phyloP scores from a whole-genome alignment of 345 rosid genomes.

The Carallia pectinifolia region DNA sequence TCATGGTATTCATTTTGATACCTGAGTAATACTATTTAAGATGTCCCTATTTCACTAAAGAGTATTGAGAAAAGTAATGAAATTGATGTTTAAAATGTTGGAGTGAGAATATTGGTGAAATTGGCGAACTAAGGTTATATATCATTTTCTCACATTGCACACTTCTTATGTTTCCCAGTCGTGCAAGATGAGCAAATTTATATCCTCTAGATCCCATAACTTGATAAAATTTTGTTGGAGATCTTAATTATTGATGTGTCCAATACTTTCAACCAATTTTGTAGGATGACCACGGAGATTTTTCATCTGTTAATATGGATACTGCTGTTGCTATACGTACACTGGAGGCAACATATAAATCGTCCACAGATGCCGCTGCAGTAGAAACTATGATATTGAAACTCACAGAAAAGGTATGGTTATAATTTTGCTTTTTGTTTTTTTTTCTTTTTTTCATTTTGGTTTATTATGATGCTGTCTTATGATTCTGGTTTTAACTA shows the following conservation, averaged over 20 bases:
- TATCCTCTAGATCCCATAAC: neutral
- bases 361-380: constrained; percentile 87
- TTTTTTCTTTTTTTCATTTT: neutral
- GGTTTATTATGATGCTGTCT: neutral
- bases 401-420: constrained; percentile 77
- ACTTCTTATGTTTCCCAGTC: neutral
- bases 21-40: neutral
- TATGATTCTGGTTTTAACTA: neutral
- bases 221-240: neutral
- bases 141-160: neutral
- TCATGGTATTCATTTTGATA: neutral
- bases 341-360: constrained; percentile 91
- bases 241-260: neutral
- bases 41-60: neutral
- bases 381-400: constrained; percentile 74
- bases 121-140: neutral
- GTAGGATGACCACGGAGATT: constrained; percentile 97
- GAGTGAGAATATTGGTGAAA: neutral
- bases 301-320: constrained; percentile 97
- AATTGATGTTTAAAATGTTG: constrained; percentile 5
- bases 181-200: neutral
- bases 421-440: neutral
- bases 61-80: neutral
- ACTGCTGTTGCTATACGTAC: constrained; percentile 98
- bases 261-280: constrained; percentile 6